A percentile compares a stretch with the other conserved stretches of the same genome.
These are phyloP conservation scores for Trichoderma reesei DNA, from an alignment of 495 filamentous ascomycete species.

Conservation along the genomic window DNA sequence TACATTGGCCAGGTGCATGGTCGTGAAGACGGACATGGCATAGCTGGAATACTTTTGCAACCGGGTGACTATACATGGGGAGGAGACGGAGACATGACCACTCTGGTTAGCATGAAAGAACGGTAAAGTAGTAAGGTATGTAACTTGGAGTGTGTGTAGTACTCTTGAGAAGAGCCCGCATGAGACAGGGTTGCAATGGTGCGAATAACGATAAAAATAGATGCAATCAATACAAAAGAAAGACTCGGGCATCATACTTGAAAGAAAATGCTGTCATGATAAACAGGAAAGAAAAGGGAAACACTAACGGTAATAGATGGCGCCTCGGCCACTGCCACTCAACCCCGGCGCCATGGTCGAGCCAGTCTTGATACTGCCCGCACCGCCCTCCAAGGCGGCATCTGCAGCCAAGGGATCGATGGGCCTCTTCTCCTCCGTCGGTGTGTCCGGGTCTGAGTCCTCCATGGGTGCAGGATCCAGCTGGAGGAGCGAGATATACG, in stretches of 20 bases:
- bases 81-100: constrained; percentile 12
- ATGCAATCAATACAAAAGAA: neutral
- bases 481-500: constrained; percentile 58
- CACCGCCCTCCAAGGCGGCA: constrained; percentile 19
- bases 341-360: constrained; percentile 40
- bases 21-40: constrained; percentile 67
- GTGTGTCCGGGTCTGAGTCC: constrained; percentile 36
- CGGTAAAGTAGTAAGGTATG: too few relatives aligned
- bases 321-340: constrained; percentile 40
- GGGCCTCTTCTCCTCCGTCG: constrained; percentile 47
- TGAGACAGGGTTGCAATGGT: neutral
- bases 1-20: constrained; percentile 72
- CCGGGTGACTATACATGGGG: constrained; percentile 51
- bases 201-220: too few relatives aligned
- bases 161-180: too few relatives aligned
- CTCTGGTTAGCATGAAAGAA: neutral
- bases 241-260: too few relatives aligned
- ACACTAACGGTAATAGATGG: constrained; percentile 52
- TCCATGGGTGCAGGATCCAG: constrained; percentile 79
- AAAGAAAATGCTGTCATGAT: too few relatives aligned
- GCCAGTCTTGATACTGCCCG: constrained; percentile 18
- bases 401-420: constrained; percentile 34
- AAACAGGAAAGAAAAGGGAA: neutral
- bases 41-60: constrained; percentile 84
- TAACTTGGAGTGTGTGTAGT: too few relatives aligned